Evolutionary conservation across 306 rosid species (phyloP).

Genomic region (Hylodesmum podocarpum): DNA sequence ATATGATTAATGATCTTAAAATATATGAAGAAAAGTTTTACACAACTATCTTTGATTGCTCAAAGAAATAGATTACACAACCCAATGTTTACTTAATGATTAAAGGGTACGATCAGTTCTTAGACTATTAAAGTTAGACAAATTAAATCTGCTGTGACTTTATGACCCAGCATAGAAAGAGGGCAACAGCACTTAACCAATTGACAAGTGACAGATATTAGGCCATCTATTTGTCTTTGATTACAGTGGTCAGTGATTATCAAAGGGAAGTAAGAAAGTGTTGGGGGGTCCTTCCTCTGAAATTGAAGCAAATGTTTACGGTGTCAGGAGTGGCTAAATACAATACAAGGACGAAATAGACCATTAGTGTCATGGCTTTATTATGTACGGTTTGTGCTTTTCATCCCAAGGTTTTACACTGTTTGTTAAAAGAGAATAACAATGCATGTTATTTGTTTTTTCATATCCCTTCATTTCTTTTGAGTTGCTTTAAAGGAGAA

Average conservation of each 20-base stretch:
- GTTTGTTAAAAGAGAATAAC: constrained; percentile 41
- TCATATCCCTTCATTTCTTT: not conserved
- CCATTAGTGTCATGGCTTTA: constrained; percentile 57
- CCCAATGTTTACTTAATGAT: not conserved
- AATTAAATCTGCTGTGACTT: not conserved
- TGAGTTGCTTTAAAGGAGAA: constrained; percentile 36
- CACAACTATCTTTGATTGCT: too few relatives aligned
- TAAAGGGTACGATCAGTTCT: not conserved
- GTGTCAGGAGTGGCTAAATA: constrained; percentile 51
- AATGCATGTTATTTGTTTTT: constrained; percentile 23
- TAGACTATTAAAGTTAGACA: not conserved
- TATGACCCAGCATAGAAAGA: constrained; percentile 33
- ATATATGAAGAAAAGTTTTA: too few relatives aligned
- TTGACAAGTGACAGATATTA: constrained; percentile 39
- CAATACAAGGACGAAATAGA: constrained; percentile 51
- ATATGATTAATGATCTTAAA: too few relatives aligned
- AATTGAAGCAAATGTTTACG: constrained; percentile 58
- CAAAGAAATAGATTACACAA: too few relatives aligned
- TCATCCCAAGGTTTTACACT: constrained; percentile 45
- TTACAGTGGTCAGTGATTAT: constrained; percentile 31
- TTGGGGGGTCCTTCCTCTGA: constrained; percentile 55
- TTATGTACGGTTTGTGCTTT: constrained; percentile 53
- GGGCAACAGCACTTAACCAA: constrained; percentile 14
- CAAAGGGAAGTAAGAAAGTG: constrained; percentile 26
- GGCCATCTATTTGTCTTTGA: constrained; percentile 38